Evolutionary conservation across 495 filamentous ascomycete genomes (phyloP).

Genomic region (Penicillium lagena): DNA sequence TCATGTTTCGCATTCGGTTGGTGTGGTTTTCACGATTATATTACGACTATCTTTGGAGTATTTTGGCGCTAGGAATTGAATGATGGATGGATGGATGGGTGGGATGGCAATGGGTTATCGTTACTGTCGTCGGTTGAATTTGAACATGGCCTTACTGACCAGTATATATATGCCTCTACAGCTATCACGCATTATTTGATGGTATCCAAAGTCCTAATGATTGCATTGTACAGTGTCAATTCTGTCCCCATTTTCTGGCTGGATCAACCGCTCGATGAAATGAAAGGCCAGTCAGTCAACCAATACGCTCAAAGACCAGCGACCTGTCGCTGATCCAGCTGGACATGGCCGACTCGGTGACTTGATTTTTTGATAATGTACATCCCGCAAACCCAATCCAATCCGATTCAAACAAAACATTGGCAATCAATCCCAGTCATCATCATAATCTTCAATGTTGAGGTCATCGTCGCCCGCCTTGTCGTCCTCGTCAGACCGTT

Average conservation of each 20-base stretch:
- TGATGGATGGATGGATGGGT: not conserved
- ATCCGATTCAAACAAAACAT: not conserved
- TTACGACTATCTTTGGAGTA: slow-evolving; percentile 2
- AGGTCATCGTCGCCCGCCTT: slow-evolving; percentile 39
- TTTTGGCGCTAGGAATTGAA: slow-evolving; percentile 5
- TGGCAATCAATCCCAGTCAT: slow-evolving; percentile 68
- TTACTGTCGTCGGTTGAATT: not conserved
- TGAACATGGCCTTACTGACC: too few relatives aligned
- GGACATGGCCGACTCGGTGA: too few relatives aligned
- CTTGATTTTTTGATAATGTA: slow-evolving; percentile 7
- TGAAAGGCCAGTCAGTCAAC: too few relatives aligned
- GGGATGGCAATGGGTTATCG: not conserved
- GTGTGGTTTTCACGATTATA: too few relatives aligned
- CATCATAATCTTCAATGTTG: slow-evolving; percentile 56
- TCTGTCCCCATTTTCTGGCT: not conserved
- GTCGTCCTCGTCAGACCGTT: slow-evolving; percentile 49
- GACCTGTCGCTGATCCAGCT: too few relatives aligned
- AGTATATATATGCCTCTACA: too few relatives aligned
- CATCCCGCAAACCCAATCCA: not conserved
- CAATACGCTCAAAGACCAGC: too few relatives aligned
- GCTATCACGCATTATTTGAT: too few relatives aligned
- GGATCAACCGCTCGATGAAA: slow-evolving; percentile 1
- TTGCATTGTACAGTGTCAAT: not conserved
- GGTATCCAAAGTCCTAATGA: not conserved
- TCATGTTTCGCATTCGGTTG: too few relatives aligned